Conservation (phyloP, 2,329 filamentous ascomycete genomes). For the Verticillium alfalfae region DNA sequence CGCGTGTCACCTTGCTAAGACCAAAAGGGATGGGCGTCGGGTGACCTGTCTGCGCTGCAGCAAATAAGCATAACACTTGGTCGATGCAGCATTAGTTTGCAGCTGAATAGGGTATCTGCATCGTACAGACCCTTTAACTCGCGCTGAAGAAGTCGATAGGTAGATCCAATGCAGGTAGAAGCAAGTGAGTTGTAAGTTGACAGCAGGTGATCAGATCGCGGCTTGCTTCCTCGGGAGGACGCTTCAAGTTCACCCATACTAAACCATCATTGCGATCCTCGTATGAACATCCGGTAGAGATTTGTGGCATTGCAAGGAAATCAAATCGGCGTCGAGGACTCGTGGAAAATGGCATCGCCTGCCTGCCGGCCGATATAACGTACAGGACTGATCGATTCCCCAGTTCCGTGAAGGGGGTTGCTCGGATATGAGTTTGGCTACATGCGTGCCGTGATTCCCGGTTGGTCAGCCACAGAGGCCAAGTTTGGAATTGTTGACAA, state of each 20-base stretch:
- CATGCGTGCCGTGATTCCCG: neutral
- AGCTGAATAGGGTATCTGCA: too few relatives aligned
- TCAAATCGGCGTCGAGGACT: neutral
- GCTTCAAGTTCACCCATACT: too few relatives aligned
- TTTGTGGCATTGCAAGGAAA: neutral
- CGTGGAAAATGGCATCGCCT: neutral
- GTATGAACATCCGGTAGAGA: too few relatives aligned
- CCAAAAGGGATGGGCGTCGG: neutral
- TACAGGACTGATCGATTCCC: neutral
- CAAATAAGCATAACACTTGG: neutral
- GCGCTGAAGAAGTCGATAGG: too few relatives aligned
- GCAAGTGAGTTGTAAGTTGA: too few relatives aligned
- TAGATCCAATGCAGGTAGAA: too few relatives aligned
- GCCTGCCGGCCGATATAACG: neutral
- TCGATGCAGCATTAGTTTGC: neutral
- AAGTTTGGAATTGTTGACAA: neutral
- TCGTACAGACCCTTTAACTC: too few relatives aligned
- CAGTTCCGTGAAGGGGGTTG: neutral
- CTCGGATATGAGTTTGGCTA: neutral
- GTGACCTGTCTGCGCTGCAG: neutral
- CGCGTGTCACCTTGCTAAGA: neutral
- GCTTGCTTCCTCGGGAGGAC: too few relatives aligned
- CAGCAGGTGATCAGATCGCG: too few relatives aligned
- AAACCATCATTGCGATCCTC: too few relatives aligned
- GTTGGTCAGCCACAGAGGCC: neutral